phyloP scores from a whole-genome alignment of 1,284 basidiomycete genomes.

The Ustilago cynodontis region DNA sequence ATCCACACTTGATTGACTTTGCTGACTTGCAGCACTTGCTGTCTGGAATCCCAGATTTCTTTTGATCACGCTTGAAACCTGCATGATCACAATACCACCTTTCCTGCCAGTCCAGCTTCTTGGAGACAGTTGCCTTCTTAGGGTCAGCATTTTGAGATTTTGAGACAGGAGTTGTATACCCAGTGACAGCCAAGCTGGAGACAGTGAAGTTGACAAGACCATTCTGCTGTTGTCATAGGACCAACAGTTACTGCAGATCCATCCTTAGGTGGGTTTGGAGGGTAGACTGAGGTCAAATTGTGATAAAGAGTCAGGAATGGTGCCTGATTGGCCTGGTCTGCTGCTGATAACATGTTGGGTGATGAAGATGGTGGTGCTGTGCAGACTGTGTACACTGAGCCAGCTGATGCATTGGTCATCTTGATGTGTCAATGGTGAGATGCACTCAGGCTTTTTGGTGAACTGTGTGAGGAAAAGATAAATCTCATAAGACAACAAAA shows the following conservation, averaged over 20 bases:
- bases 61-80: not conserved
- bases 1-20: not conserved
- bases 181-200: conserved; percentile 1
- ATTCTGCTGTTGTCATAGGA: not conserved
- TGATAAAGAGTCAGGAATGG: not conserved
- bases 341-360: not conserved
- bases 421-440: too few relatives aligned
- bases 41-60: not conserved
- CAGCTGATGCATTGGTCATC: too few relatives aligned
- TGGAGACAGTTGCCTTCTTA: not conserved
- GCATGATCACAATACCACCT: not conserved
- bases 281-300: not conserved
- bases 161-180: not conserved
- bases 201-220: not conserved
- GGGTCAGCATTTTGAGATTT: not conserved
- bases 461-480: too few relatives aligned
- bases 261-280: not conserved
- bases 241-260: not conserved
- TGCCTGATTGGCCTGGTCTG: not conserved
- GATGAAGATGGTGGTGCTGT: not conserved
- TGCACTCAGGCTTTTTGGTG: too few relatives aligned
- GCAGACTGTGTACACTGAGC: not conserved
- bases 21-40: not conserved
- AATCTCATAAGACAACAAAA: too few relatives aligned
- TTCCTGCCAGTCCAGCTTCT: not conserved